Base-by-base conservation (phyloP, 305 asterid genomes). In the Fraxinus albicans region DNA sequence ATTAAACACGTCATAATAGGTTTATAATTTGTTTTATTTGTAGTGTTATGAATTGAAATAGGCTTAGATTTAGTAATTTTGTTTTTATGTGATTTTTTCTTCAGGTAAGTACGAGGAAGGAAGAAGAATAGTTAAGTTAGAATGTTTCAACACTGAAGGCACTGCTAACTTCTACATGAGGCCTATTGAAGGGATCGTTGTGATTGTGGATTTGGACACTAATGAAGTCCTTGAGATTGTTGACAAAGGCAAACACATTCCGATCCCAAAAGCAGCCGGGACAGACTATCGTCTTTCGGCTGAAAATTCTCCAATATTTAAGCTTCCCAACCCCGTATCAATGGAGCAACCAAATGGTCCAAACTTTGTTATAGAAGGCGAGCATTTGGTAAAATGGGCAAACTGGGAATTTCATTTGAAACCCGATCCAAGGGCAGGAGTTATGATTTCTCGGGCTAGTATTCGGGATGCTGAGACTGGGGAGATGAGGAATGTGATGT, bases 311-410 rank as follows among this genome's bases (percentile, higher is more conserved):
- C 86, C 91, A 1, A 29, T 81, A 40, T 77, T 93, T 89, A 86
- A 87, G 82, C 91, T 90, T 40, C 25, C 89, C 0, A 94, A 77
- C 81, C 97, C 97, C 10, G 79, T 93, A 6, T 86, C 91, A 29
- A 92, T 93, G 83, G 98, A 92, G 87, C 97, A 92, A 81, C 93
- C 95, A 33, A 82, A 87, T 1, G 97, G 98, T 1, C 98, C 97
- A 8, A 90, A 90, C 82, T 91, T 92, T 34, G 89, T 78, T 1
- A 85, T 95, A 3, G 92, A 91, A 79, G 88, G 89, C 19, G 91
- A 88, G 1, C 95, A 93, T 78, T 76, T 84, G 47, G 91, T 94
- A 33, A 91, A 89, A 85, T 95, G 98, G 98, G 97, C 97, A 0
- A 93, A 92, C 8, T 92, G 98, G 98, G 91, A 86, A 36, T 93